Conservation (phyloP, 2,329 filamentous ascomycete species). For the Alternaria brassicae region DNA sequence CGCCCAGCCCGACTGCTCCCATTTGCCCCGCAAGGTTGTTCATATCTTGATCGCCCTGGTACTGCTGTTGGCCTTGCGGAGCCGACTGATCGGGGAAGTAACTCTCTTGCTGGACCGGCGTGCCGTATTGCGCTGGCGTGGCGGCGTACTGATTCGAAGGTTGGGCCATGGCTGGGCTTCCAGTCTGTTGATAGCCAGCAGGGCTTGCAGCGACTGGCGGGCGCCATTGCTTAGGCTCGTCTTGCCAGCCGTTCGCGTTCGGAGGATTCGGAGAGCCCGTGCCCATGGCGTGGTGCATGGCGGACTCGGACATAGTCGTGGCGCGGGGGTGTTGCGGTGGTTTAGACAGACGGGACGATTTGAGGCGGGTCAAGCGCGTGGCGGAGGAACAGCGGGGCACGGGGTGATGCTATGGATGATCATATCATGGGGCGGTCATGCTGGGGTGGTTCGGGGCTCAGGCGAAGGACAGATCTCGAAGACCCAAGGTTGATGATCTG, state of each 20-base stretch:
- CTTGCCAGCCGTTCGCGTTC: constrained; percentile 36
- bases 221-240: constrained; percentile 46
- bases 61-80: constrained; percentile 25
- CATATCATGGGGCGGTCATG: constrained; percentile 33
- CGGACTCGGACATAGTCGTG: constrained; percentile 48
- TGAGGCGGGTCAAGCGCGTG: constrained; percentile 26
- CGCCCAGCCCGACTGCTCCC: constrained; percentile 38
- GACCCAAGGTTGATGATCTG: constrained; percentile 43
- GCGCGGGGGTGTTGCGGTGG: constrained; percentile 31
- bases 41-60: constrained; percentile 46
- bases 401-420: constrained; percentile 18
- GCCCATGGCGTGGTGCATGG: constrained; percentile 48
- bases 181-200: constrained; percentile 54
- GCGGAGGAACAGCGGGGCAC: constrained; percentile 17
- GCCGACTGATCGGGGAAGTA: constrained; percentile 53
- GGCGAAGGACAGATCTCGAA: constrained; percentile 14
- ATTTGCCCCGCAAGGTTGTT: constrained; percentile 38
- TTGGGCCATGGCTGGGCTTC: constrained; percentile 39
- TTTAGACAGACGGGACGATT: constrained; percentile 21
- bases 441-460: constrained; percentile 14
- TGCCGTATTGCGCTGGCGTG: constrained; percentile 35
- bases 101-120: constrained; percentile 45
- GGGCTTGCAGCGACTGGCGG: constrained; percentile 55
- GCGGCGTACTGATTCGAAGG: constrained; percentile 43
- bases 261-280: constrained; percentile 40